Evolutionary conservation across 2,329 filamentous ascomycete genomes (phyloP), one percentile per base, ranked within the genome.

Genomic region (Aspergillus cejpii): DNA sequence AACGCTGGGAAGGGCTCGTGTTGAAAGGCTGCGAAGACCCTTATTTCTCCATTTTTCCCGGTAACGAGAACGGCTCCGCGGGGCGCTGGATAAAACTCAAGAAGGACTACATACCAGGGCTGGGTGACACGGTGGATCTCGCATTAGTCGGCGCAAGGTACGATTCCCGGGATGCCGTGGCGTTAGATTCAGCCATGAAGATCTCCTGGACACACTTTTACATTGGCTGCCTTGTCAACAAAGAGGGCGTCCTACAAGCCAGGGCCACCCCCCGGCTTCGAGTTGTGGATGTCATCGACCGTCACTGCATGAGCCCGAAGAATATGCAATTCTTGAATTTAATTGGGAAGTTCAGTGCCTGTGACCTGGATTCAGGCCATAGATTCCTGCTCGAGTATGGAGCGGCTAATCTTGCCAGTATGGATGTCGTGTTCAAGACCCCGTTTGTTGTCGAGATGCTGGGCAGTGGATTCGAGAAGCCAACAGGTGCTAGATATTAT

Each of bases 51-150:
- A 56, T 68, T 1, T 51, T 78, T 75, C 51, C 59, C 50, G 23
- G 57, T 57, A 36, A 54, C 36, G 60, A 44, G 15, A 57, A 56
- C 45, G 54, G 37, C 45, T 59, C 56, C 52, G 37, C 55, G 54
- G 67, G 55, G 50, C 72, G 23, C 71, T 84, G 81, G 61, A 86
- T 95, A 58, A 95, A 95, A 66, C 66, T 95, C 33, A 95, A 95
- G 65, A 88, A 88, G 57, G 87, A 92, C 58, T 94, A 94, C 56
- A 78, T 94, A 28, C 74, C 77, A 20, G 80, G 80, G 2, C 79
- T 91, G 60, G 87, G 88, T 1, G 89, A 94, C 48, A 80, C 88
- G 23, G 85, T 85, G 7, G 90, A 95, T 62, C 86, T 95, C 59
- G 83, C 85, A 1, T 75, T 91, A 1, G 71, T 95, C 2, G 89